A percentile compares a stretch with the other conserved stretches of the same genome.
These are phyloP conservation scores for Mortierella sp. DNA, from an alignment of 371 early-diverging fungal genomes.

Conservation along the genomic window DNA sequence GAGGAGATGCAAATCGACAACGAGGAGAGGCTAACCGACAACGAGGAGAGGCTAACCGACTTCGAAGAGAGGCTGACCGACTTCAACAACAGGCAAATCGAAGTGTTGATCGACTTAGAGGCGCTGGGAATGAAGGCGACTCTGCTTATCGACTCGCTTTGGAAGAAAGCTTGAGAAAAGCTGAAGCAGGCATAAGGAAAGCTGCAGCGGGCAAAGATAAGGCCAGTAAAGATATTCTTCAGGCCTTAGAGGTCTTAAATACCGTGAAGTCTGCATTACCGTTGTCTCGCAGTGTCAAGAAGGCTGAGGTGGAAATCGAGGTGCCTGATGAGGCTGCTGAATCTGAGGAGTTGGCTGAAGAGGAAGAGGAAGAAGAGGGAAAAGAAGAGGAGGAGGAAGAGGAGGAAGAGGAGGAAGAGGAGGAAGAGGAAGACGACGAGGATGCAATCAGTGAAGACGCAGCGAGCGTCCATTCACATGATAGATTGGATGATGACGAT, in stretches of 20 bases:
- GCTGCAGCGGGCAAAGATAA: no score
- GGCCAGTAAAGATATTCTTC: no score
- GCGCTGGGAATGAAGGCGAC: no score
- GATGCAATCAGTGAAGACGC: neutral
- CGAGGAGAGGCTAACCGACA: neutral
- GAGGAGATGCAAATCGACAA: no score
- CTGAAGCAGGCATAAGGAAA: no score
- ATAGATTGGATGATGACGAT: neutral
- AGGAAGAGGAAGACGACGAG: neutral
- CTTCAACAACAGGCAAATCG: no score
- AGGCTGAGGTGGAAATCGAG: neutral
- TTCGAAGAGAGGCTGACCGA: no score
- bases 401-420: neutral
- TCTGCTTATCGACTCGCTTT: no score
- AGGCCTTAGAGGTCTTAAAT: no score
- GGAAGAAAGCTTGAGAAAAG: no score
- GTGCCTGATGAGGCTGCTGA: neutral
- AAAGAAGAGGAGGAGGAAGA: neutral
- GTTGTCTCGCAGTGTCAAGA: neutral
- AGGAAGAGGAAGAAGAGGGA: neutral
- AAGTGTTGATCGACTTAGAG: no score
- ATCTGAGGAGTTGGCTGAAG: neutral
- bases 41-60: no score
- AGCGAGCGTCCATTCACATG: neutral
- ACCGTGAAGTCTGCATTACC: neutral